Evolutionary conservation across 139 green algal species (phyloP).

Genomic region (Gonium pectorale): DNA sequence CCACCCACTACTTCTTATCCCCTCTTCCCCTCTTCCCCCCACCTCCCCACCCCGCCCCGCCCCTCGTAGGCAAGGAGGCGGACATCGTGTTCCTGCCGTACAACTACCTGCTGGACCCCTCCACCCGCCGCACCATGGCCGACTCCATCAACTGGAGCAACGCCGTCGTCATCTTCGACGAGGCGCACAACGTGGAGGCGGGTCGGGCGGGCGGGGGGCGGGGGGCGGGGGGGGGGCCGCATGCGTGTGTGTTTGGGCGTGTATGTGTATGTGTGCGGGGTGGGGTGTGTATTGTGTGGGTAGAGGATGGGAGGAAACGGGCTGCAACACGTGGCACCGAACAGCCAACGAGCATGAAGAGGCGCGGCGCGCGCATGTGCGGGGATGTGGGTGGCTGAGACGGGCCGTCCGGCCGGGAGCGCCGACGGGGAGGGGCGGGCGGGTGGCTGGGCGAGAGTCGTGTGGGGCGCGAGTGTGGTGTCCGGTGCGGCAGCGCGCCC

Average conservation of each 20-base stretch:
- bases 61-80: conserved; percentile 57
- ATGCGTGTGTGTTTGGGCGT: not conserved
- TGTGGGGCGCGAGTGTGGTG: too few species aligned
- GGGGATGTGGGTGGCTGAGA: too few species aligned
- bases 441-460: too few species aligned
- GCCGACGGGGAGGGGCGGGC: too few species aligned
- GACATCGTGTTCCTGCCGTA: conserved; percentile 97
- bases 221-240: not conserved
- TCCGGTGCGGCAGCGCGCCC: too few species aligned
- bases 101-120: conserved; percentile 91
- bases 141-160: conserved; percentile 76
- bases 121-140: conserved; percentile 70
- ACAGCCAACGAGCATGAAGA: too few species aligned
- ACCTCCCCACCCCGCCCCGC: not conserved
- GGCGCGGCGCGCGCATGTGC: too few species aligned
- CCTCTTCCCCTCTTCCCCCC: not conserved
- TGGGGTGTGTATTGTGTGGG: too few species aligned
- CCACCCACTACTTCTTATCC: too few species aligned
- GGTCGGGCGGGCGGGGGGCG: not conserved
- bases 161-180: conserved; percentile 94
- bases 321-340: too few species aligned
- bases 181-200: conserved; percentile 96
- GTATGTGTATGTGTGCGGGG: not conserved
- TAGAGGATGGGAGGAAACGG: too few species aligned
- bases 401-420: too few species aligned